Percentiles rank a stretch among this genome's conserved stretches.
Evolutionary conservation across 2,329 filamentous ascomycete genomes (phyloP).

Genomic region (Periconia macrospinosa): DNA sequence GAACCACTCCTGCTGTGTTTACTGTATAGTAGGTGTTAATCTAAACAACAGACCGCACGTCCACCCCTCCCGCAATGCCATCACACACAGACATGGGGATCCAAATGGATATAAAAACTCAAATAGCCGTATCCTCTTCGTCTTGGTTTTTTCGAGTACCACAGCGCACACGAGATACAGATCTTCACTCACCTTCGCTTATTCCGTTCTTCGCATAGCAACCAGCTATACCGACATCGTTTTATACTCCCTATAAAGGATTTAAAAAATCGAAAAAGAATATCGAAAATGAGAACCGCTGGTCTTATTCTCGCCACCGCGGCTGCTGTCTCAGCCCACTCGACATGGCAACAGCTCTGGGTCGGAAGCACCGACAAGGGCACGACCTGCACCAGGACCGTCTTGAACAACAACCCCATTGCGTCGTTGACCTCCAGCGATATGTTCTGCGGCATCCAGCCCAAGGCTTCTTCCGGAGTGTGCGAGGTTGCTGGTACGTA

Average conservation of each 20-base stretch:
- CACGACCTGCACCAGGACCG: conserved; percentile 31
- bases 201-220: not conserved
- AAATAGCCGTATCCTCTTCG: not conserved
- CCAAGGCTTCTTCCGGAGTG: conserved; percentile 24
- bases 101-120: conserved; percentile 5
- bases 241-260: not conserved
- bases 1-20: not conserved
- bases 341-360: conserved; percentile 44
- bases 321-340: conserved; percentile 40
- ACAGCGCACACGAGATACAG: not conserved
- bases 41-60: not conserved
- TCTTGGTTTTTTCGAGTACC: not conserved
- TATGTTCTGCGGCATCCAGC: conserved; percentile 42
- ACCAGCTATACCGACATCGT: too few relatives aligned
- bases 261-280: not conserved
- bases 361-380: conserved; percentile 37
- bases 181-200: conserved; percentile 8
- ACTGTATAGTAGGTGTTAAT: conserved; percentile 2
- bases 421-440: conserved; percentile 29
- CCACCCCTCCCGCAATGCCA: not conserved
- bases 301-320: conserved; percentile 35
- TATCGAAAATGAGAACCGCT: conserved; percentile 35
- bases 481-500: conserved; percentile 39
- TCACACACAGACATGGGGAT: not conserved
- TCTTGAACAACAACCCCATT: conserved; percentile 41